These are phyloP conservation scores for Pelargonium australe DNA, from an alignment of 441 rosid genomes.

Conservation along the genomic window DNA sequence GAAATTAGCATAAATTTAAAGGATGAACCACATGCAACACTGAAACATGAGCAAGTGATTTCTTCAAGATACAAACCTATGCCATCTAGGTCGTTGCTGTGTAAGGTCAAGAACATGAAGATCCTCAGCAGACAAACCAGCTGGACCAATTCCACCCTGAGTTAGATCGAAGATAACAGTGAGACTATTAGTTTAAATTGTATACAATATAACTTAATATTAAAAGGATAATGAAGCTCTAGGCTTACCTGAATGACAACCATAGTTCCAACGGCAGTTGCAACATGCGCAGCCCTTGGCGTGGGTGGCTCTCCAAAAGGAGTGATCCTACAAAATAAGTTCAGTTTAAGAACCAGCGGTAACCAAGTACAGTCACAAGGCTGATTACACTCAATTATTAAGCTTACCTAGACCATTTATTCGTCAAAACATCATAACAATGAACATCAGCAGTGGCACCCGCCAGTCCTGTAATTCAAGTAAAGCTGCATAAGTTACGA, in stretches of 20 bases:
- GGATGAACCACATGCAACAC: constrained; percentile 11
- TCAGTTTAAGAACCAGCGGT: constrained; percentile 14
- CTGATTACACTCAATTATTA: neutral
- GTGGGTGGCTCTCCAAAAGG: constrained; percentile 97
- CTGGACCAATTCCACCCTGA: constrained; percentile 99
- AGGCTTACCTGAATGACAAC: constrained; percentile 87
- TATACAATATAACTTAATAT: constrained; percentile 7
- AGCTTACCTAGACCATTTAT: constrained; percentile 91
- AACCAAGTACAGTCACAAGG: constrained; percentile 5
- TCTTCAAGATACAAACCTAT: constrained; percentile 46
- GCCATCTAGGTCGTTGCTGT: constrained; percentile 93
- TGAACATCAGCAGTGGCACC: constrained; percentile 99
- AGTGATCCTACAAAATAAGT: constrained; percentile 48
- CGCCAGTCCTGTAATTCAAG: constrained; percentile 71
- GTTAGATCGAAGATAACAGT: constrained; percentile 21
- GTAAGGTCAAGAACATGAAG: constrained; percentile 98
- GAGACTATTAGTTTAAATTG: constrained; percentile 14
- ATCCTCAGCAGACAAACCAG: constrained; percentile 98
- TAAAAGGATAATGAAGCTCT: constrained; percentile 4
- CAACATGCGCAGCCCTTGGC: constrained; percentile 99
- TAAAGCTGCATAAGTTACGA: constrained; percentile 20
- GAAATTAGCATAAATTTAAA: constrained; percentile 24
- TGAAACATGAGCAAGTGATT: constrained; percentile 14
- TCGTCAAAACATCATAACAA: constrained; percentile 79
- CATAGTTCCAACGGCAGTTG: constrained; percentile 98